Conservation (phyloP, 2,329 filamentous ascomycete genomes). For the Colletotrichum sp. region DNA sequence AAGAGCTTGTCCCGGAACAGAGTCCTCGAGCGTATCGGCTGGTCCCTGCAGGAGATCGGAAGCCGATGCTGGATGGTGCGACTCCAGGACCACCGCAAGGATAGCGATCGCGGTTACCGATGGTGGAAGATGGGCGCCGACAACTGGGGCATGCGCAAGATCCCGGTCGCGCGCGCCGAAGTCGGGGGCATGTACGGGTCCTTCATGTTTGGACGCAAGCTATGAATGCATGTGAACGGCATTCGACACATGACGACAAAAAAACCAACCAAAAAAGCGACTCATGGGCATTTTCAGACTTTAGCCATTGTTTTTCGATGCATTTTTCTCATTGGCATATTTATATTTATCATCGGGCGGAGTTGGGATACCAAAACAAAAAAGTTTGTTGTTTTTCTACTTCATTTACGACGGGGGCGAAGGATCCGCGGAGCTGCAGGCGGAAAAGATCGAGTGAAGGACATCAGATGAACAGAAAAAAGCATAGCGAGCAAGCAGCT, state of each 20-base stretch:
- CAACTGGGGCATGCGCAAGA: constrained; percentile 87
- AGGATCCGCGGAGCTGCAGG: constrained; percentile 1
- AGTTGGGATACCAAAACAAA: constrained; percentile 18
- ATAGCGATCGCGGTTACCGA: constrained; percentile 62
- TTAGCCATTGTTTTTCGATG: not conserved
- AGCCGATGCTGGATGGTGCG: constrained; percentile 72
- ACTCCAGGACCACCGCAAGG: constrained; percentile 40
- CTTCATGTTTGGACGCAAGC: constrained; percentile 66
- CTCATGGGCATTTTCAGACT: not conserved
- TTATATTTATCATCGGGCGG: constrained; percentile 7
- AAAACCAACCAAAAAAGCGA: not conserved
- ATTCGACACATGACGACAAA: not conserved
- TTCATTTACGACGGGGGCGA: not conserved
- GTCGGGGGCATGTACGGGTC: constrained; percentile 92
- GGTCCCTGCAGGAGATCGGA: constrained; percentile 74
- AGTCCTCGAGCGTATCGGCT: constrained; percentile 67
- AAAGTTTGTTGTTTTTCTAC: not conserved
- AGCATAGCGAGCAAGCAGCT: not conserved
- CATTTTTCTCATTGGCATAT: not conserved
- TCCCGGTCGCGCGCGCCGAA: constrained; percentile 90
- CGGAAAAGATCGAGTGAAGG: not conserved
- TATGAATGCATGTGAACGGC: constrained; percentile 39
- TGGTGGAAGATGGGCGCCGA: constrained; percentile 85
- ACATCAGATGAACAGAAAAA: not conserved
- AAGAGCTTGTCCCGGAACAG: constrained; percentile 67